Evolutionary conservation across 148 eudicot genomes (phyloP), one percentile per base, ranked within the genome.

Genomic region (Chenopodium formosanum): DNA sequence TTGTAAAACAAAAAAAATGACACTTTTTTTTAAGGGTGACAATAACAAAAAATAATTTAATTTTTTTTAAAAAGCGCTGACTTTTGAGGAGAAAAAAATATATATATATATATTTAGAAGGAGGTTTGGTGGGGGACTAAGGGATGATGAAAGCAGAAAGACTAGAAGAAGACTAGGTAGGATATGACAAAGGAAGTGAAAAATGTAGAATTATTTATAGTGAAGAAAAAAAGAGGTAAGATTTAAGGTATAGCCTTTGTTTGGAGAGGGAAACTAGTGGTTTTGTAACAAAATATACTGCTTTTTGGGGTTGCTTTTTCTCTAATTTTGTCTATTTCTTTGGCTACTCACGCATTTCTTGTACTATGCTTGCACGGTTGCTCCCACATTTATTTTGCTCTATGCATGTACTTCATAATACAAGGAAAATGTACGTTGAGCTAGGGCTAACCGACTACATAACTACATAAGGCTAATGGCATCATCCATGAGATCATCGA

Each of bases 201-300:
- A 84, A 73, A 73, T 66, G 76, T 81, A 44, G 19, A 73, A 70
- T 12, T 82, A 81, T 82, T 78, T 85, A 85, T 85, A 85, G 84
- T 58, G 66, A 63, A 16, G 65, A 29, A 64, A 81, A 10, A 17
- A 20, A 25, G 0, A 25, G 77, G 11, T 14, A 22, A 14, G 4
- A 29, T 56, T 80, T 14, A 37, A 37, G 29, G 56, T 9, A 22
- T 69, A 19, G 17, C 70, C 80, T 34, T 7, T 23, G 53, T 70
- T 80, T 76, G 58, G 16, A 16, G 44, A 31, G 25, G 53, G 4
- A 44, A 52, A 80, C 68, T 20, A 48, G 78, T 80, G 81, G 78
- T 72, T 31, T 80, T 71, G 81, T 76, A 84, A 84, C 83, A 9
- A 80, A 70, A 60, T 22, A 80, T 69, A 69, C 78, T 52, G 68